phyloP scores from a whole-genome alignment of 208 protist genomes.

The Trypanosoma scelopori region DNA sequence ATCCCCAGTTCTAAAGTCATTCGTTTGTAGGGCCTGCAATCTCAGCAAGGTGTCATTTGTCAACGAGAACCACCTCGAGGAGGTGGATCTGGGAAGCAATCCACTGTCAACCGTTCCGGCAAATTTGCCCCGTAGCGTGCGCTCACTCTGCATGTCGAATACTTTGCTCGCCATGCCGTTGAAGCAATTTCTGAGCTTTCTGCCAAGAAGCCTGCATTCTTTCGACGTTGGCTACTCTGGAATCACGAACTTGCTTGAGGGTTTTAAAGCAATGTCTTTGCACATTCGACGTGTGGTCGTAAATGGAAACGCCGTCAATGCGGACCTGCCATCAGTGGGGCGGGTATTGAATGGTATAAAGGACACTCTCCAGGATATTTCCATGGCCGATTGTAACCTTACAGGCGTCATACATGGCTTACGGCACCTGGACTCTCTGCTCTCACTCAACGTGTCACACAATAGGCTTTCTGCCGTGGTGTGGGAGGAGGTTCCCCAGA shows the following conservation, averaged over 20 bases:
- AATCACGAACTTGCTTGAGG: background rate
- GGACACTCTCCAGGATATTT: background rate
- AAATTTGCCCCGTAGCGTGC: background rate
- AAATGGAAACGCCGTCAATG: constrained; percentile 4
- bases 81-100: constrained; percentile 14
- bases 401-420: background rate
- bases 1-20: background rate
- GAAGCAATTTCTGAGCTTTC: background rate
- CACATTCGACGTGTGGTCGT: background rate
- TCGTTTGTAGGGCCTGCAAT: constrained; percentile 15
- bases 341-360: background rate
- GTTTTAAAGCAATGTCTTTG: background rate
- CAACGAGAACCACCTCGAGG: background rate
- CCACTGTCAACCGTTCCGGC: background rate
- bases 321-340: background rate
- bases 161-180: background rate
- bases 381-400: background rate
- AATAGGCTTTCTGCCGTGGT: constrained; percentile 15
- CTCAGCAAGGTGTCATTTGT: constrained; percentile 4
- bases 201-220: background rate
- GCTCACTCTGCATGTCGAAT: background rate
- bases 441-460: constrained; percentile 29
- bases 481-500: constrained; percentile 15
- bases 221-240: constrained; percentile 11
- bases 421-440: background rate